Base-by-base conservation (phyloP, 2,329 filamentous ascomycete species). In the Fusarium oxysporum region DNA sequence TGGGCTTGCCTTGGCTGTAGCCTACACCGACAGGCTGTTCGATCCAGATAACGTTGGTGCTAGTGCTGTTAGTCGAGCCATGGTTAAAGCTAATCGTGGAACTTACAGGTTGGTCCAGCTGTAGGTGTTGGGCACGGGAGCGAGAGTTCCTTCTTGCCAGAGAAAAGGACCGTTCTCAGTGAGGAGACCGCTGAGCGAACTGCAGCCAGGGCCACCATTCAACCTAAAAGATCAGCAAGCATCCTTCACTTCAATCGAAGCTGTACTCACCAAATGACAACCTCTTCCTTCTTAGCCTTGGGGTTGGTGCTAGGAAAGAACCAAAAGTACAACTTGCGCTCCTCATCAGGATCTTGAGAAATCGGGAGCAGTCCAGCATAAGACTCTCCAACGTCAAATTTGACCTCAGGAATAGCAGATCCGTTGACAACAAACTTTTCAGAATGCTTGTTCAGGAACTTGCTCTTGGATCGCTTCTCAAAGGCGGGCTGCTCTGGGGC, bases 81-180 rank as follows among this genome's bases (percentile, higher is more conserved):
- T 2, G 3, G 0, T 1, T 3, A 8, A 0, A 17, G 5, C 1
- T 1, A 0, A 3, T 19, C 1, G 5, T 6, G 12, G 0, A 2
- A 25, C 73, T 65, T 60, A 77, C 76, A 96, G 81, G 56, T 92
- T 92, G 67, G 89, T 89, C 92, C 92, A 95, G n/a, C 88, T 88
- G 83, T 91, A 95, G 0, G 88, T 86, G 78, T 95, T 95, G 48
- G 84, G 82, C 0, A 90, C 85, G 0, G 92, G 92, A 23, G 86
- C 85, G 62, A 86, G 88, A 2, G 92, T 95, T 38, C 93, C 93
- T 17, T 89, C 86, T 78, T 92, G 88, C 91, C 92, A 93, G 9
- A 87, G 64, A 76, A 94, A 92, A 0, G 93, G 92, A 1, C 93
- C 93, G 75, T 94, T 95, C 75, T 96, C 93, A 56, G 93, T 92